Evolutionary conservation across 2,329 filamentous ascomycete genomes (phyloP).

Genomic region (Pestalotiopsis sp.): DNA sequence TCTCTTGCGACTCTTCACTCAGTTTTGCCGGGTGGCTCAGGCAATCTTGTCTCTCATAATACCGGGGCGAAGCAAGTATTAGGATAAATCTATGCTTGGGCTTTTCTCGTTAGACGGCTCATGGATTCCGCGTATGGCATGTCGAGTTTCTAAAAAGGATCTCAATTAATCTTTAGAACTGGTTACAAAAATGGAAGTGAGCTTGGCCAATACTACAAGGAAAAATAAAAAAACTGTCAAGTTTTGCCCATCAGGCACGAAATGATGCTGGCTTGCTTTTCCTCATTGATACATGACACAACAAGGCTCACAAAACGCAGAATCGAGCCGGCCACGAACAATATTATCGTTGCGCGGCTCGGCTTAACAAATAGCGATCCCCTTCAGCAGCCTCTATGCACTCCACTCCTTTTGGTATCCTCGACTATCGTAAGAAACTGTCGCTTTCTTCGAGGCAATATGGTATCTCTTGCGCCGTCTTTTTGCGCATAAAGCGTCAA

Average conservation of each 20-base stretch:
- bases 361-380: constrained; percentile 9
- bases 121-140: neutral
- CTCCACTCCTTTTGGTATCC: constrained; percentile 25
- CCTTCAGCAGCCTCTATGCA: constrained; percentile 22
- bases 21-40: too few species aligned
- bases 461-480: constrained; percentile 16
- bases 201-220: constrained; percentile 46
- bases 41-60: too few species aligned
- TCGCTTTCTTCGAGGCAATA: constrained; percentile 13
- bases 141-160: constrained; percentile 21
- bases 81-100: too few species aligned
- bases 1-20: too few species aligned
- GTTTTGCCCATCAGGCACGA: constrained; percentile 31
- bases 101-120: too few species aligned
- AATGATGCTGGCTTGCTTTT: constrained; percentile 40
- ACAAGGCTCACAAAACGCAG: constrained; percentile 30
- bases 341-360: neutral
- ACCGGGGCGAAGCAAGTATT: too few species aligned
- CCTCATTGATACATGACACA: constrained; percentile 35
- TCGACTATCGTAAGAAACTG: constrained; percentile 9
- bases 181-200: constrained; percentile 31
- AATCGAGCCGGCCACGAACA: constrained; percentile 19
- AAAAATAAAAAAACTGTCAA: constrained; percentile 46
- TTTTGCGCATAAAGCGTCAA: constrained; percentile 17
- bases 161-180: constrained; percentile 40